Evolutionary conservation across 2,329 filamentous ascomycete genomes (phyloP).

Genomic region (Elsinoe arachidis): DNA sequence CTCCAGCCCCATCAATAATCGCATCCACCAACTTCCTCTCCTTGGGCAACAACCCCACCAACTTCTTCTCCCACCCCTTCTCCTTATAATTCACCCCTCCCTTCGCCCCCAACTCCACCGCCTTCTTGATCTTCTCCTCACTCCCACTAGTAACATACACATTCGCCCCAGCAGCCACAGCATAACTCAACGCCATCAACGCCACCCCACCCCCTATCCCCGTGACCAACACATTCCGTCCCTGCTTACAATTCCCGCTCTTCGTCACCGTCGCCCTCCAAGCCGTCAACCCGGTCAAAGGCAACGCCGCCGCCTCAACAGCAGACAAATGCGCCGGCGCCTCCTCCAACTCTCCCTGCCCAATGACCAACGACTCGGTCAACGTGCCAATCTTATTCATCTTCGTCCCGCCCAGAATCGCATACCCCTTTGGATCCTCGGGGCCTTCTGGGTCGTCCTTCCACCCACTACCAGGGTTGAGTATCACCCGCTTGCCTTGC

Average conservation of each 20-base stretch:
- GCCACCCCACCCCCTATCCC: slow-evolving; percentile 92
- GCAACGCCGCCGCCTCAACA: slow-evolving; percentile 72
- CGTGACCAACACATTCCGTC: slow-evolving; percentile 73
- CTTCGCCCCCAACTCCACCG: slow-evolving; percentile 61
- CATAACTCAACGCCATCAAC: slow-evolving; percentile 72
- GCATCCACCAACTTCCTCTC: slow-evolving; percentile 66
- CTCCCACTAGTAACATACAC: slow-evolving; percentile 76
- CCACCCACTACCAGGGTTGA: slow-evolving; percentile 76
- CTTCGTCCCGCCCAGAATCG: slow-evolving; percentile 62
- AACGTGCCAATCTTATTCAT: slow-evolving; percentile 59
- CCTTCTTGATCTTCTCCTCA: slow-evolving; percentile 64
- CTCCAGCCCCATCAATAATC: slow-evolving; percentile 85
- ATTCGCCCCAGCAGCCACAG: slow-evolving; percentile 61
- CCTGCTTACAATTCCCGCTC: slow-evolving; percentile 52
- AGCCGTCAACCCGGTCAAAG: slow-evolving; percentile 75
- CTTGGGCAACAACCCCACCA: slow-evolving; percentile 52
- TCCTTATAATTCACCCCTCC: slow-evolving; percentile 79
- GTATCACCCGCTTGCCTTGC: slow-evolving; percentile 61
- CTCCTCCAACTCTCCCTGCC: slow-evolving; percentile 64
- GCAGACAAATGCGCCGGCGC: slow-evolving; percentile 64
- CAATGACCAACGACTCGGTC: slow-evolving; percentile 62
- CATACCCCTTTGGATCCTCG: slow-evolving; percentile 52
- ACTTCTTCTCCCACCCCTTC: slow-evolving; percentile 70
- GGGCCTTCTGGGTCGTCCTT: slow-evolving; percentile 61
- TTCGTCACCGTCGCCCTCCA: slow-evolving; percentile 84